These are phyloP conservation scores for Veloboletus limbatus DNA, from an alignment of 1,284 basidiomycete species.

Conservation along the genomic window DNA sequence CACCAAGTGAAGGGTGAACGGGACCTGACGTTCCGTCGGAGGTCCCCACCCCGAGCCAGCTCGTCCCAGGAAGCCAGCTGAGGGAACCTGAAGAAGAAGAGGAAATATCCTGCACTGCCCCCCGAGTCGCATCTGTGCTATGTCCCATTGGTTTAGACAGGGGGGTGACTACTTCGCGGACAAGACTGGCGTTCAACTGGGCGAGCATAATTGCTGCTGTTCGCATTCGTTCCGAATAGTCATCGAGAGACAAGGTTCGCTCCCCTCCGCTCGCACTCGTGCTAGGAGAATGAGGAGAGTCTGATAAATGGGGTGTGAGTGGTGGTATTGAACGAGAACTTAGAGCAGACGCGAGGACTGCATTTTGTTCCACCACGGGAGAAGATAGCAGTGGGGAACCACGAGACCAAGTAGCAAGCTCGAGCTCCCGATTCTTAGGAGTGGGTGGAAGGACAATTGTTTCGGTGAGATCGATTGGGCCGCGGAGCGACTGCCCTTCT, in stretches of 20 bases:
- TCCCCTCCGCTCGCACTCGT: conserved; percentile 14
- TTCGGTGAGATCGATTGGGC: conserved; percentile 73
- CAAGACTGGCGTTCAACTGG: conserved; percentile 86
- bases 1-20: conserved; percentile 32
- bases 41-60: conserved; percentile 48
- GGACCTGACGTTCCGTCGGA: conserved; percentile 25
- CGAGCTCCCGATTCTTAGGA: conserved; percentile 88
- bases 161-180: conserved; percentile 48
- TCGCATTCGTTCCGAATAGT: conserved; percentile 97
- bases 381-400: conserved; percentile 53
- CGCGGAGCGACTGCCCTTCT: conserved; percentile 65
- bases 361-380: conserved; percentile 37
- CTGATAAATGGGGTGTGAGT: conserved; percentile 9
- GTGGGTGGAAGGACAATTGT: conserved; percentile 73
- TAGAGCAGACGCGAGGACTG: conserved; percentile 13
- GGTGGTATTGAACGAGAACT: conserved; percentile 10
- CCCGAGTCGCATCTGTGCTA: conserved; percentile 14
- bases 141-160: conserved; percentile 36
- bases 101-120: conserved; percentile 14
- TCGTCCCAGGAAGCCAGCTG: conserved; percentile 66
- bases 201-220: conserved; percentile 98
- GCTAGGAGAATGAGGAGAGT: conserved; percentile 6
- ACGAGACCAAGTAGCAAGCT: conserved; percentile 80
- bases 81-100: conserved; percentile 37
- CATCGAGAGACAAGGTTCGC: conserved; percentile 69